phyloP scores from a whole-genome alignment of 768 basidiomycete genomes.

The Xerocomus brunneocitrinus region DNA sequence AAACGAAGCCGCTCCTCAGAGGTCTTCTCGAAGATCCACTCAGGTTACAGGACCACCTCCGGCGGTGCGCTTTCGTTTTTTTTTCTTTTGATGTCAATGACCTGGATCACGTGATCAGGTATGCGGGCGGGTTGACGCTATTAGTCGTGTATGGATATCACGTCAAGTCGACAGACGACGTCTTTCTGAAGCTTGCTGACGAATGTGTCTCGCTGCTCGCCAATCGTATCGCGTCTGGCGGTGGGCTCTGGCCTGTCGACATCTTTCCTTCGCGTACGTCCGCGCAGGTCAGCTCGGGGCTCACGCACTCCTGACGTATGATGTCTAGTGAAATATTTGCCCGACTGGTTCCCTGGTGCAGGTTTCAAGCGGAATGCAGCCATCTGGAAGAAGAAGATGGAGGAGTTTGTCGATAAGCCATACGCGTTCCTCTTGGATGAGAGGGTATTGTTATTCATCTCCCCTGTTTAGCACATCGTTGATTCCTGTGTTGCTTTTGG shows the following conservation, averaged over 20 bases:
- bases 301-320: not conserved
- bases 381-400: slow-evolving; percentile 59
- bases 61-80: slow-evolving; percentile 22
- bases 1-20: slow-evolving; percentile 54
- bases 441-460: slow-evolving; percentile 38
- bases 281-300: not conserved
- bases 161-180: slow-evolving; percentile 37
- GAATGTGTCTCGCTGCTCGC: slow-evolving; percentile 40
- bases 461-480: not conserved
- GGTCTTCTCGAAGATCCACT: slow-evolving; percentile 44
- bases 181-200: slow-evolving; percentile 38
- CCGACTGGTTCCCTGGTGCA: slow-evolving; percentile 63
- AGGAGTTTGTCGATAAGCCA: slow-evolving; percentile 60
- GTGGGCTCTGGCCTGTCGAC: slow-evolving; percentile 42
- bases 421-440: slow-evolving; percentile 54
- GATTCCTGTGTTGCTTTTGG: not conserved
- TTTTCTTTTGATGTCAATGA: not conserved
- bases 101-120: slow-evolving; percentile 33
- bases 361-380: slow-evolving; percentile 59
- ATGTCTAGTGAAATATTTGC: slow-evolving; percentile 46
- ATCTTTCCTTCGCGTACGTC: slow-evolving; percentile 34
- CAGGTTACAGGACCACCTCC: slow-evolving; percentile 33
- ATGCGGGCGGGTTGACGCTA: slow-evolving; percentile 51
- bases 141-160: slow-evolving; percentile 62
- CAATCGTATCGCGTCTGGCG: slow-evolving; percentile 41